Evolutionary conservation across 306 rosid genomes (phyloP), one percentile per base, ranked within the genome.

Genomic region (Cucumis sativus): DNA sequence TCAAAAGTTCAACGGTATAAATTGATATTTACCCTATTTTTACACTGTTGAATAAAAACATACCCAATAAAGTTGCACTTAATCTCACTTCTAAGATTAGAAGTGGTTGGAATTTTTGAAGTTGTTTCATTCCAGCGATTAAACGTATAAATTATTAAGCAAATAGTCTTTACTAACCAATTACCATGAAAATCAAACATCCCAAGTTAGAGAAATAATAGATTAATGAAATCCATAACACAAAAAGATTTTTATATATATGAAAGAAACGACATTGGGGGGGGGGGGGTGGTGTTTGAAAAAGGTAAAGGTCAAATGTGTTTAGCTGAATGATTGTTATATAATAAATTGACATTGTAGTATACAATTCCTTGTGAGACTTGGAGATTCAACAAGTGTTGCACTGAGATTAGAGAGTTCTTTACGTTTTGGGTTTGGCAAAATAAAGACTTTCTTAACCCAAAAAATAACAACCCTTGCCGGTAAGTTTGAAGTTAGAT

Each of bases 401-500:
- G 21, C 3, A 70, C 75, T 21, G 21, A 23, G 75, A 70, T 14
- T 70, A 45, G 75, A 70, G 58, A 45, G 75, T 70, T 70, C 57
- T 45, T 13, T 25, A 43, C 75, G 57, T 69, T 69, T 43, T 70
- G 11, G 43, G 15, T 20, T 23, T 23, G 75, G 8, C 7, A 14
- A 47, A 70, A 18, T 23, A 14, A 47, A 23, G 15, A 4, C 10
- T 23, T 69, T 62, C 23, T 11, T 45, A 43, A 43, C 57, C 57
- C 30, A 28, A 28, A 28, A 6, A 69, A 43, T 18, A 13, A 30
- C 16, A n/a, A 11, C 6, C 56, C 56, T 5, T 21, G 75, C 75
- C 57, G 57, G 57, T 69, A 69, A 69, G 75, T 45, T 69, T 69
- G 74, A 68, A 68, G 15, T 68, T 68, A 15, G 74, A 66, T 8